Evolutionary conservation across 2,329 filamentous ascomycete genomes (phyloP), one percentile per base, ranked within the genome.

Genomic region (Exophiala sideris): DNA sequence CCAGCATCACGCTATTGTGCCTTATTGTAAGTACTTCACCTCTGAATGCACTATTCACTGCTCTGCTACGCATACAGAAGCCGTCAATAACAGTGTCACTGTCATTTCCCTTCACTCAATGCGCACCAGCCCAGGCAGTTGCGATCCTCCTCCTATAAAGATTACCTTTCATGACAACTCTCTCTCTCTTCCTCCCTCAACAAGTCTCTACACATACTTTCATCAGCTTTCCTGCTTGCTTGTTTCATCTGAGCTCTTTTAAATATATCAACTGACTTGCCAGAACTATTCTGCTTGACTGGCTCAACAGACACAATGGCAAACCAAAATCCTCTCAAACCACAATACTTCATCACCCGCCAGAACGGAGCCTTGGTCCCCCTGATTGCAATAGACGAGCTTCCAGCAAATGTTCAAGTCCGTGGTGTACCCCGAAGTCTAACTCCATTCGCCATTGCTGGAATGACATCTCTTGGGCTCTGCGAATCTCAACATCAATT

Each of bases 381-480:
- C 4, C 67, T 78, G 10, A 65, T 78, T 40, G 70, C 75, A 5
- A 61, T 76, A 4, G 75, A 77, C 56, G 75, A 78, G 57, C 64
- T 78, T 1, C 74, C 74, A 2, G 20, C 63, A 2, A 60, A 65
- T 16, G 47, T 77, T 36, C 58, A 60, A 3, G 66, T 78, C 47
- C 65, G 64, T 29, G 71, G 69, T 10, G 65, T 72, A 12, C 63
- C 73, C 45, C 70, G 73, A 12, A 62, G 50, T 5, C 55, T 77
- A 9, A 63, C 61, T 39, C 54, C 67, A 8, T 64, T 64, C 32
- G 71, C 75, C 2, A 75, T 72, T 5, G 65, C 69, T 21, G 71
- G 71, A 39, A 76, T 76, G 73, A 72, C 65, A 9, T 70, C 71
- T 48, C 61, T 75, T 48, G 75, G 75, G 9, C 64, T 68, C 9